Base-by-base conservation (phyloP, 257 asterid species). In the Haberlea rhodopensis region DNA sequence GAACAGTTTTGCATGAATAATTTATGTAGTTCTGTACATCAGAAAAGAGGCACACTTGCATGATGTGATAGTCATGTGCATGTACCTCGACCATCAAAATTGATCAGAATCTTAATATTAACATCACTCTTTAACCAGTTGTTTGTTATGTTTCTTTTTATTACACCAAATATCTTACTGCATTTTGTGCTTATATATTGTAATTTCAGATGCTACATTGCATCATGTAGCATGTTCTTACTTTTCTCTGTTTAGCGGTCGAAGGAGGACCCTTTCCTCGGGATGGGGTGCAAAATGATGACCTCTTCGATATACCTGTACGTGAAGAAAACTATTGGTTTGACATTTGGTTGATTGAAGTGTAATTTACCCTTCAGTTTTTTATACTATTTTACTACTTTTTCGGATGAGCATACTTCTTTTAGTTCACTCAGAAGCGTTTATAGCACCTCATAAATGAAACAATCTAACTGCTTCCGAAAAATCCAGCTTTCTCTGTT, bases 1-100 rank as follows among this genome's bases (percentile, higher is more conserved):
- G 89, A 84, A 76, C 88, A 92, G 95, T 89, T 92, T 92, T 92
- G 96, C 87, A 79, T 86, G 95, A 87, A 85, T 82, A 87, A 89
- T 82, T 63, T 81, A 80, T 81, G 82, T 83, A 83, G 96, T 71
- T 72, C 80, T 75, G 89, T 73, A 68, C 74, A 72, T 75, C 69
- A 83, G 88, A 64, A 71, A 80, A 72, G 73, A 65, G 88, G 85
- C 80, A 81, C 78, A 75, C 61, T 73, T 79, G 85, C 83, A 65
- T 79, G 80, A 79, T 80, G 83, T 94, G 76, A 79, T 71, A 77
- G 78, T 83, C 86, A 75, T 79, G 87, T 82, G 76, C 84, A 79
- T 87, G 90, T 87, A 82, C 80, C 80, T 76, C 79, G 82, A 73
- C 75, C 76, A 75, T 79, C 87, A 82, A 72, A 77, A 85, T 85